These are phyloP conservation scores for Massariosphaeria phaeospora DNA, from an alignment of 495 filamentous ascomycete genomes.

Conservation along the genomic window DNA sequence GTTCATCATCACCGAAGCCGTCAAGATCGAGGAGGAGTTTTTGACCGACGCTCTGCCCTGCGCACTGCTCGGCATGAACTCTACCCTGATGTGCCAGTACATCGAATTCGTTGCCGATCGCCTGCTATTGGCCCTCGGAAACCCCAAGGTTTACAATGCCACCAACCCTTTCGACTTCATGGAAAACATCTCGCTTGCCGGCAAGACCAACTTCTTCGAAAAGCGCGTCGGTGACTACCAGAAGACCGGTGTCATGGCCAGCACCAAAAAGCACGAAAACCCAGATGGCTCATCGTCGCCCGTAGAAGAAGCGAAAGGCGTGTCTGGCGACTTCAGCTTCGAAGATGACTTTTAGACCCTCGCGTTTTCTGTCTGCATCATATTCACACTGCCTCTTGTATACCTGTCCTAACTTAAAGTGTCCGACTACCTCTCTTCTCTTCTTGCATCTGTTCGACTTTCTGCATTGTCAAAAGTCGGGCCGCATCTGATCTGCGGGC, in stretches of 20 bases:
- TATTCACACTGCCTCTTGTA: background rate
- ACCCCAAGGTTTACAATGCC: constrained; percentile 84
- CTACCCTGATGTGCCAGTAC: constrained; percentile 96
- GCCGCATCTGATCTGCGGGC: constrained; percentile 4
- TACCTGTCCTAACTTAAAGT: background rate
- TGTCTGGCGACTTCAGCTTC: constrained; percentile 79
- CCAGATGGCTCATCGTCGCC: constrained; percentile 43
- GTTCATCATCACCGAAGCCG: constrained; percentile 89
- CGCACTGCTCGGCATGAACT: constrained; percentile 93
- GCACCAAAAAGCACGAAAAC: constrained; percentile 71
- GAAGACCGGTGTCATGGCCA: constrained; percentile 97
- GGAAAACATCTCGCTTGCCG: constrained; percentile 97
- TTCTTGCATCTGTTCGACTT: constrained; percentile 7
- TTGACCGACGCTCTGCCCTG: constrained; percentile 89
- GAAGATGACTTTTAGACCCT: constrained; percentile 91
- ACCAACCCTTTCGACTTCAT: constrained; percentile 99
- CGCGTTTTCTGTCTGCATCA: background rate
- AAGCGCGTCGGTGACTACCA: constrained; percentile 99
- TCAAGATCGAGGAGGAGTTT: constrained; percentile 95
- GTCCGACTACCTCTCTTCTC: background rate
- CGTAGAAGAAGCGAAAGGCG: constrained; percentile 43
- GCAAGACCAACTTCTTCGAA: constrained; percentile 99
- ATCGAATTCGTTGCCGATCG: constrained; percentile 99
- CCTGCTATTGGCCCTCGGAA: constrained; percentile 84
- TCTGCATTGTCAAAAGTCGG: constrained; percentile 27